Evolutionary conservation across 495 filamentous ascomycete genomes (phyloP).

Genomic region (Sporormia fimetaria): DNA sequence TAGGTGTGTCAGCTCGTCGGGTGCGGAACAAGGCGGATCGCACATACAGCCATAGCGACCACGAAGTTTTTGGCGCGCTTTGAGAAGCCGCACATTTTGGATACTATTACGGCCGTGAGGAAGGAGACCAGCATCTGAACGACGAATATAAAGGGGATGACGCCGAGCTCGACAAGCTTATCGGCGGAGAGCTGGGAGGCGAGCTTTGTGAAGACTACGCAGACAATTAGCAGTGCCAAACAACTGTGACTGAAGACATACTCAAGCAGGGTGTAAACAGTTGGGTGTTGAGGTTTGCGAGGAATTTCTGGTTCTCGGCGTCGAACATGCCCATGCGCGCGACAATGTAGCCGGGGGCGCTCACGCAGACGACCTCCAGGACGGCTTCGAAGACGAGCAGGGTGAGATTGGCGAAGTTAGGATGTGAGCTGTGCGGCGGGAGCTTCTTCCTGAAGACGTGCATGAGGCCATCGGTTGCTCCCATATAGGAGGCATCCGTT

Average conservation of each 20-base stretch:
- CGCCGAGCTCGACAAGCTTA: conserved; percentile 76
- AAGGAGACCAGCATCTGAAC: conserved; percentile 80
- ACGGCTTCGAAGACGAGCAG: conserved; percentile 94
- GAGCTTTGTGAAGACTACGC: conserved; percentile 85
- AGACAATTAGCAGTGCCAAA: conserved; percentile 8
- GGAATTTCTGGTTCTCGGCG: conserved; percentile 86
- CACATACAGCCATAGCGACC: conserved; percentile 78
- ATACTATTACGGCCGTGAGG: conserved; percentile 53
- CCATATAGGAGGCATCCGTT: conserved; percentile 9
- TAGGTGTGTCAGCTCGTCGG: conserved; percentile 23
- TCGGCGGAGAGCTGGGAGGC: conserved; percentile 89
- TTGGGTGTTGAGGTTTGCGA: conserved; percentile 86
- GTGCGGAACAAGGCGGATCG: background rate
- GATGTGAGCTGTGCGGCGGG: conserved; percentile 41
- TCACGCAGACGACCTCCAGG: conserved; percentile 90
- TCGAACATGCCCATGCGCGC: conserved; percentile 85
- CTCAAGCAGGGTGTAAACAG: conserved; percentile 95
- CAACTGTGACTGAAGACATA: conserved; percentile 38
- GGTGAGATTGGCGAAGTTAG: conserved; percentile 60
- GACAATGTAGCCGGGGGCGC: conserved; percentile 87
- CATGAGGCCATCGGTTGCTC: conserved; percentile 16
- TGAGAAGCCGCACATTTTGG: conserved; percentile 64
- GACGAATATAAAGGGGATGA: conserved; percentile 89
- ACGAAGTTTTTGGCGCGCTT: conserved; percentile 86
- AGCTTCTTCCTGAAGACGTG: conserved; percentile 19